phyloP scores from a whole-genome alignment of 2,329 filamentous ascomycete species.

The Alternaria metachromatica region DNA sequence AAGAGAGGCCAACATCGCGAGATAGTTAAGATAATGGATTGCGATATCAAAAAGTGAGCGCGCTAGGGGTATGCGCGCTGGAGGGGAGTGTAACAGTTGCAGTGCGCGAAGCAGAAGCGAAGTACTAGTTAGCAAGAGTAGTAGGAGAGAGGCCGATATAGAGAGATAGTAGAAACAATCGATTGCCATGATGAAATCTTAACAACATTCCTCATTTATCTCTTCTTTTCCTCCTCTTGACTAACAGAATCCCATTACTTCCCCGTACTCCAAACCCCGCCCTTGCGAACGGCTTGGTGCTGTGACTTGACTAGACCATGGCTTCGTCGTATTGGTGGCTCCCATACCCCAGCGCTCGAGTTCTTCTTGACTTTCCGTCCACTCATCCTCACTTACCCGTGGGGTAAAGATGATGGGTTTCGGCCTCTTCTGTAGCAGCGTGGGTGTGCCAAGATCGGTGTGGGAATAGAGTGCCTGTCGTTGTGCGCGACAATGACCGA shows the following conservation, averaged over 20 bases:
- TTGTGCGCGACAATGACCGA: conserved; percentile 17
- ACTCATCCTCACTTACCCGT: conserved; percentile 3
- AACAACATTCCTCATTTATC: background rate
- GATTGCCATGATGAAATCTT: background rate
- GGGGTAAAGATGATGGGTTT: background rate
- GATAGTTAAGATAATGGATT: background rate
- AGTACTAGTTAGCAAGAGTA: too few species aligned
- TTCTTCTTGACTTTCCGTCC: conserved; percentile 10
- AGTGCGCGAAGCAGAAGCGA: background rate
- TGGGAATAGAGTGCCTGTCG: conserved; percentile 13
- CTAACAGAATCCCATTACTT: conserved; percentile 1
- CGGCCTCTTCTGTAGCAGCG: background rate
- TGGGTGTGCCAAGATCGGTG: background rate
- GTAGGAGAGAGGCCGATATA: too few species aligned
- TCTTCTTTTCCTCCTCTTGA: background rate
- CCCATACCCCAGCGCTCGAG: conserved; percentile 16
- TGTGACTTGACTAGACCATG: background rate
- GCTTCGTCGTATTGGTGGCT: background rate
- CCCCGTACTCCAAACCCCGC: background rate
- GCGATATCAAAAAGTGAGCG: background rate
- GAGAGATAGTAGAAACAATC: too few species aligned
- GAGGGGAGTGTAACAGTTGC: background rate
- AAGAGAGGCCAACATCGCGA: background rate
- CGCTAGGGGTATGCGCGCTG: background rate
- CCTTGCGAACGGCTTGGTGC: background rate